Conservation (phyloP, 2,329 filamentous ascomycete genomes). For the Sordariomycetes sp. region DNA sequence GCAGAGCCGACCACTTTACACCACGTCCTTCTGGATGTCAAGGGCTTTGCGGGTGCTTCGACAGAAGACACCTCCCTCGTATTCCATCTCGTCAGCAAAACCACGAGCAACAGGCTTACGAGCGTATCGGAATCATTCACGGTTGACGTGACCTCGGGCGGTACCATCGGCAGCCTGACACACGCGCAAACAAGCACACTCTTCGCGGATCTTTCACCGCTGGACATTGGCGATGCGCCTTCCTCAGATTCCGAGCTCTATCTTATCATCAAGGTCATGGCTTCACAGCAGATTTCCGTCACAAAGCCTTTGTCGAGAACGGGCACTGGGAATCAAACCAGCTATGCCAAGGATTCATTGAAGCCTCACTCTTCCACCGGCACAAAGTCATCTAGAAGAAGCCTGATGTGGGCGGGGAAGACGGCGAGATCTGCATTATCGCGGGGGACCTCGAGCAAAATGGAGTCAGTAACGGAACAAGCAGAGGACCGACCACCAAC, state of each 20-base stretch:
- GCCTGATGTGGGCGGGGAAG: slow-evolving; percentile 58
- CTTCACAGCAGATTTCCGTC: slow-evolving; percentile 39
- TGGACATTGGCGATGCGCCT: slow-evolving; percentile 56
- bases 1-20: slow-evolving; percentile 66
- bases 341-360: slow-evolving; percentile 30
- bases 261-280: slow-evolving; percentile 72
- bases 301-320: slow-evolving; percentile 41
- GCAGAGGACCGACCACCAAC: slow-evolving; percentile 27
- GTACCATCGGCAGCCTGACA: slow-evolving; percentile 56
- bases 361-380: slow-evolving; percentile 40
- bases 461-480: slow-evolving; percentile 49
- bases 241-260: slow-evolving; percentile 66
- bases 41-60: slow-evolving; percentile 68
- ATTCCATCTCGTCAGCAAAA: slow-evolving; percentile 68
- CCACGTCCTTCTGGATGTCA: slow-evolving; percentile 76
- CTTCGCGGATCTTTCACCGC: slow-evolving; percentile 75
- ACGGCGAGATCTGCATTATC: slow-evolving; percentile 44
- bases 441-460: slow-evolving; percentile 36
- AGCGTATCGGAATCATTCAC: slow-evolving; percentile 77
- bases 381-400: slow-evolving; percentile 49
- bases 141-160: slow-evolving; percentile 67
- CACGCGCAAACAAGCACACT: slow-evolving; percentile 70
- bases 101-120: slow-evolving; percentile 50
- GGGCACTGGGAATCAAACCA: slow-evolving; percentile 31
- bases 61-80: slow-evolving; percentile 68